These are phyloP conservation scores for Populus trichocarpa DNA, from an alignment of 441 rosid genomes.

Conservation along the genomic window DNA sequence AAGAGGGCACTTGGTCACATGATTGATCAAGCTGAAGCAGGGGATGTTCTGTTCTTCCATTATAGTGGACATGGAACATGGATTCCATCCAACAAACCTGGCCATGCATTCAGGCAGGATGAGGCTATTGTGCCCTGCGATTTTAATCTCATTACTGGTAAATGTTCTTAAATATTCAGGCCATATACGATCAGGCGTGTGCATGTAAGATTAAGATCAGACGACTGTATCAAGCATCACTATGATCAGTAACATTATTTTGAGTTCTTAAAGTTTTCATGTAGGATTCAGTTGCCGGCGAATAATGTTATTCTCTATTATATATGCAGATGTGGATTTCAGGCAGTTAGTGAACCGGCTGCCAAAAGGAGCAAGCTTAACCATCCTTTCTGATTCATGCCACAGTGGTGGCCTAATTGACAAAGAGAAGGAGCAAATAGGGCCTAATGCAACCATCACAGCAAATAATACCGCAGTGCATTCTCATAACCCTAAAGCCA, in stretches of 20 bases:
- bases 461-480: background rate
- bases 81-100: constrained; percentile 41
- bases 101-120: constrained; percentile 41
- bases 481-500: constrained; percentile 23
- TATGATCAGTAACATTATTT: background rate
- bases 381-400: constrained; percentile 67
- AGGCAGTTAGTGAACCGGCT: constrained; percentile 53
- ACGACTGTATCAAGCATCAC: background rate
- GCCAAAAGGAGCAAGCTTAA: constrained; percentile 50
- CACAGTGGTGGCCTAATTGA: constrained; percentile 68
- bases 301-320: no score
- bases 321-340: constrained; percentile 47
- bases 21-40: constrained; percentile 44
- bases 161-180: no score
- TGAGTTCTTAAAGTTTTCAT: background rate
- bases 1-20: constrained; percentile 46
- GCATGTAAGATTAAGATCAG: background rate
- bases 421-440: constrained; percentile 64
- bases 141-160: constrained; percentile 64
- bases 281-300: no score
- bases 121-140: constrained; percentile 67
- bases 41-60: constrained; percentile 58
- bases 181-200: no score
- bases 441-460: constrained; percentile 20
- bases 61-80: constrained; percentile 67